Evolutionary conservation across 495 filamentous ascomycete species (phyloP).

Genomic region (Poronia punctata): DNA sequence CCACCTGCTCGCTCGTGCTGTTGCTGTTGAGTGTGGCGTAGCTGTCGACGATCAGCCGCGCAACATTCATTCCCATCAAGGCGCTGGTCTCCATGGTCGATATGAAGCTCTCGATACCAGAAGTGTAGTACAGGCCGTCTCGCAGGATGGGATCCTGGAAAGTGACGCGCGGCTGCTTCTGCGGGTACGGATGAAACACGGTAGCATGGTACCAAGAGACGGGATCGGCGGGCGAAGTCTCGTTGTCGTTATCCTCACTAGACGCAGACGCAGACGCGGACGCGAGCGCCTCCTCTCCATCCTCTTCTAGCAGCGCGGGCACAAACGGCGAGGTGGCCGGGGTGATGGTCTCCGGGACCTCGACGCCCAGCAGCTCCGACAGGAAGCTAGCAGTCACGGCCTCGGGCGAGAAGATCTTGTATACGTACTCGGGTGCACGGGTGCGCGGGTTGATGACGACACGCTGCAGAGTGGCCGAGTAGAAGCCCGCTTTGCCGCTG

Average conservation of each 20-base stretch:
- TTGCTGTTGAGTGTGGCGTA: constrained; percentile 8
- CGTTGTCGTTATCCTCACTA: not conserved
- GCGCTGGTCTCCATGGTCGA: constrained; percentile 97
- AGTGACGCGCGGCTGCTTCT: constrained; percentile 70
- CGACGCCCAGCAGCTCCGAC: constrained; percentile 40
- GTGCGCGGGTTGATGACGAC: constrained; percentile 52
- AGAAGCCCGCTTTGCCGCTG: constrained; percentile 66
- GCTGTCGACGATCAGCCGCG: constrained; percentile 65
- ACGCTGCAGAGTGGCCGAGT: constrained; percentile 74
- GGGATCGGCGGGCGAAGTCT: constrained; percentile 26
- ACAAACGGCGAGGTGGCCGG: not conserved
- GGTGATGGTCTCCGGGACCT: constrained; percentile 33
- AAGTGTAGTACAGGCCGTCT: constrained; percentile 75
- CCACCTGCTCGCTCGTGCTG: too few species aligned
- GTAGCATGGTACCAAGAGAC: constrained; percentile 71
- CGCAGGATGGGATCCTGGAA: constrained; percentile 77
- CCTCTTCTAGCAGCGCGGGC: not conserved
- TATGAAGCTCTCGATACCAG: constrained; percentile 91
- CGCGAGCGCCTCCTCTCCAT: constrained; percentile 1
- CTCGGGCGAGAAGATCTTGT: constrained; percentile 90
- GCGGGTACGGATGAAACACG: constrained; percentile 78
- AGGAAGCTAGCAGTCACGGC: constrained; percentile 59
- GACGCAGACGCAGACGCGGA: too few species aligned
- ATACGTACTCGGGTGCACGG: constrained; percentile 63
- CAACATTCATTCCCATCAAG: constrained; percentile 93